Base-by-base conservation (phyloP, 805 yeast genomes). In the Komagataella mondaviorum region DNA sequence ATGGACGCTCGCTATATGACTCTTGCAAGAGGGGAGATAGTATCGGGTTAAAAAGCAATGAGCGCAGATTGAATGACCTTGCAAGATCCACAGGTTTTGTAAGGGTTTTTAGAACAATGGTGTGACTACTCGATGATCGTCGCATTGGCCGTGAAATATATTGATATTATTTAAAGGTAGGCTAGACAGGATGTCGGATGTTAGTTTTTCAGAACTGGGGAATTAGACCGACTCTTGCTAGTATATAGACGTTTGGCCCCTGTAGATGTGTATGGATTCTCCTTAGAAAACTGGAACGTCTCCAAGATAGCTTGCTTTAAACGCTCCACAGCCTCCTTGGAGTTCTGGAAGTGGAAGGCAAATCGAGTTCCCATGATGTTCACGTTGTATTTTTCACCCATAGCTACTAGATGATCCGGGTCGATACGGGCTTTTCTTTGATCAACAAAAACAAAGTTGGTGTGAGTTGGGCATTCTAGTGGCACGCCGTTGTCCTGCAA, bases 391-490 rank as follows among this genome's bases (percentile, higher is more conserved):
- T 84, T 78, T 47, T 70, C 63, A 53, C 83, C 88, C 56, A 74
- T 72, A 17, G 66, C 74, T 10, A 10, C 39, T 17, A 51, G 24
- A n/a, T 23, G 23, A 1, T 22, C 46, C 23, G 82, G 79, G 60
- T 83, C 78, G 65, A 88, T 76, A 50, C 70, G 70, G 56, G 76
- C 77, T 44, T 64, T 65, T 54, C 56, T 60, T 52, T 79, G 66
- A 62, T 89, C 91, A 50, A 87, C 59, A 60, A 87, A 87, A 46
- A 90, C 89, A 65, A 90, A 88, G 63, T 83, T 88, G 10, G 96
- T 85, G 55, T 89, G 81, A 3, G 81, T 84, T 2, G 96, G 96
- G n/a, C 77, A 71, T 60, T 78, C 83, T 54, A 86, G 67, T 24
- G 71, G 65, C 52, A 85, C 76, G 8, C 81, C 83, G 48, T 78